Percentiles rank a stretch among this genome's conserved stretches.
These are phyloP conservation scores for Boletus albobrunnescens DNA, from an alignment of 1,284 basidiomycete genomes.

Conservation along the genomic window DNA sequence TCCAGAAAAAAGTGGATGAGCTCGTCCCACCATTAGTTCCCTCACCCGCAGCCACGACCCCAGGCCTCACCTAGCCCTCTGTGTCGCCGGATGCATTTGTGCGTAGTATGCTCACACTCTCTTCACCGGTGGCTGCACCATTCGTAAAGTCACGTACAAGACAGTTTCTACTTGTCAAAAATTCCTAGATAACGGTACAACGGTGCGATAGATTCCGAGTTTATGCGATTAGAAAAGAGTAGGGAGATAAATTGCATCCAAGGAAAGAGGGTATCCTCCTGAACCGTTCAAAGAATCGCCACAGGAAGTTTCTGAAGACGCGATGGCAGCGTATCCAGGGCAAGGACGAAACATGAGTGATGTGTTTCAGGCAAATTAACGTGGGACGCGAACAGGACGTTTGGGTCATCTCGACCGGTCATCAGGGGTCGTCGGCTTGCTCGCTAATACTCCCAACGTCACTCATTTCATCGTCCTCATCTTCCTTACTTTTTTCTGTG, in stretches of 20 bases:
- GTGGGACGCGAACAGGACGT: slow-evolving; percentile 1
- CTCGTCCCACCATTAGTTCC: slow-evolving; percentile 47
- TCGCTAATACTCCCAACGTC: slow-evolving; percentile 88
- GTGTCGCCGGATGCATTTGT: neutral
- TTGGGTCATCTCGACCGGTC: no score
- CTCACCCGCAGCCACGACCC: slow-evolving; percentile 23
- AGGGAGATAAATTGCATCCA: slow-evolving; percentile 18
- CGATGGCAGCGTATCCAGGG: slow-evolving; percentile 11
- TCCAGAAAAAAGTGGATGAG: slow-evolving; percentile 70
- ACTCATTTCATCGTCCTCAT: slow-evolving; percentile 89
- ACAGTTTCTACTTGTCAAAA: slow-evolving; percentile 13
- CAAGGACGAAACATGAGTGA: slow-evolving; percentile 8
- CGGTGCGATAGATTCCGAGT: slow-evolving; percentile 23
- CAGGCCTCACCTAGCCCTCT: slow-evolving; percentile 19
- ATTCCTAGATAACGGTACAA: slow-evolving; percentile 34
- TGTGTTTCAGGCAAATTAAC: slow-evolving; percentile 9
- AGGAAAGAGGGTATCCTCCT: slow-evolving; percentile 31
- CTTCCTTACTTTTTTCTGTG: slow-evolving; percentile 53
- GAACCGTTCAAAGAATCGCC: slow-evolving; percentile 14
- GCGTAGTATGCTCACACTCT: neutral
- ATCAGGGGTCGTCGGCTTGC: slow-evolving; percentile 38
- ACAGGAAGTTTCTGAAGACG: slow-evolving; percentile 15
- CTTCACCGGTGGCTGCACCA: slow-evolving; percentile 3
- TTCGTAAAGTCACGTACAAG: slow-evolving; percentile 8
- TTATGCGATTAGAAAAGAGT: slow-evolving; percentile 19